A percentile compares a stretch with the other conserved stretches of the same genome.
These are phyloP conservation scores for Boletus sp. DNA, from an alignment of 768 basidiomycete genomes.

Conservation along the genomic window DNA sequence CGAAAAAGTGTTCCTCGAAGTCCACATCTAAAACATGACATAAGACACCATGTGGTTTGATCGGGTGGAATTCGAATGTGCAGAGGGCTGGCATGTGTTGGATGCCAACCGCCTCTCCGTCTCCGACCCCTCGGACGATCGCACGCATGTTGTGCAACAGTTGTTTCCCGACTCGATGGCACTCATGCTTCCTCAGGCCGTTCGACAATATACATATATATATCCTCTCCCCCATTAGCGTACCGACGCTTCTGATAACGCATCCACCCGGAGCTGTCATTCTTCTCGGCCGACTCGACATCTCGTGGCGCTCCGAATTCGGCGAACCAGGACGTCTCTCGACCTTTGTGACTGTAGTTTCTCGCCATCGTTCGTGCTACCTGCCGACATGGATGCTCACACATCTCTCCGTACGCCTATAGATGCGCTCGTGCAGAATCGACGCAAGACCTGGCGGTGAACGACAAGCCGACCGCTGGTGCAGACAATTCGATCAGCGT, in stretches of 20 bases:
- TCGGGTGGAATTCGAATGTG: slow-evolving; percentile 74
- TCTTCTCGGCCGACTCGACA: slow-evolving; percentile 83
- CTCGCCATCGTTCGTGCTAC: not conserved
- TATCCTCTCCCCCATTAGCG: slow-evolving; percentile 62
- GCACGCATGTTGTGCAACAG: slow-evolving; percentile 23
- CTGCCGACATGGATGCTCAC: not conserved
- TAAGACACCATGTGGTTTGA: slow-evolving; percentile 76
- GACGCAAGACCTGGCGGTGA: slow-evolving; percentile 77
- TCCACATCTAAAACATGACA: slow-evolving; percentile 89
- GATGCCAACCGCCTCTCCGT: slow-evolving; percentile 48
- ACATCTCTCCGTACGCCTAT: not conserved
- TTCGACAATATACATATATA: slow-evolving; percentile 82
- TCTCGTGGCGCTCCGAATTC: slow-evolving; percentile 82
- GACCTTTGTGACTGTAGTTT: slow-evolving; percentile 57
- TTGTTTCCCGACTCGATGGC: slow-evolving; percentile 63
- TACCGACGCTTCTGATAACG: slow-evolving; percentile 44
- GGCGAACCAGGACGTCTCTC: slow-evolving; percentile 85
- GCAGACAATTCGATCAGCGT: slow-evolving; percentile 63
- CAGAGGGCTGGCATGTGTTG: slow-evolving; percentile 60
- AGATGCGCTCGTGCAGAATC: slow-evolving; percentile 84
- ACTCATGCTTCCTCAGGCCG: slow-evolving; percentile 80
- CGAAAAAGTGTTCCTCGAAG: slow-evolving; percentile 83
- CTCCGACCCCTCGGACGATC: not conserved
- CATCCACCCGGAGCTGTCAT: slow-evolving; percentile 70
- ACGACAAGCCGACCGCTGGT: slow-evolving; percentile 60